Percentiles rank a stretch among this genome's conserved stretches.
These are phyloP conservation scores for Schizophyllum commune DNA, from an alignment of 1,284 basidiomycete genomes.

Conservation along the genomic window DNA sequence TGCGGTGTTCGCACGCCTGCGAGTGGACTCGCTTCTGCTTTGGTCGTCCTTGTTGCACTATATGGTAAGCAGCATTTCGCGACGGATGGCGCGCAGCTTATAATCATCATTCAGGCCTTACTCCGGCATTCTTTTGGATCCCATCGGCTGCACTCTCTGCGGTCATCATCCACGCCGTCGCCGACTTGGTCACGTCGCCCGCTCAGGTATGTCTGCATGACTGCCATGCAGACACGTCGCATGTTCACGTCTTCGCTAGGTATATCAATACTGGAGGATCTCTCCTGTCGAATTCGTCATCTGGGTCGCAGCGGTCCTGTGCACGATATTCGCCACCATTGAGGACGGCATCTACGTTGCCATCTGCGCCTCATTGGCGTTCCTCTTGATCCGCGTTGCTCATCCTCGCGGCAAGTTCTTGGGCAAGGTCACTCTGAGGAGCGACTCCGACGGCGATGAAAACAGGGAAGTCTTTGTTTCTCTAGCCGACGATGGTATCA, in stretches of 20 bases:
- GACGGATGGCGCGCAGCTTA: no score
- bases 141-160: slow-evolving; percentile 78
- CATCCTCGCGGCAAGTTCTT: slow-evolving; percentile 89
- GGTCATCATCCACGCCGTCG: slow-evolving; percentile 94
- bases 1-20: slow-evolving; percentile 93
- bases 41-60: slow-evolving; percentile 89
- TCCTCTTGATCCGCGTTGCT: slow-evolving; percentile 90
- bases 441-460: slow-evolving; percentile 19
- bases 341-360: slow-evolving; percentile 96
- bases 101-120: slow-evolving; percentile 40
- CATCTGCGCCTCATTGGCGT: slow-evolving; percentile 69
- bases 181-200: slow-evolving; percentile 86
- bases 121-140: slow-evolving; percentile 86
- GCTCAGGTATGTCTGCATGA: slow-evolving; percentile 38
- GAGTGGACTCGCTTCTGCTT: slow-evolving; percentile 81
- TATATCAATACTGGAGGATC: slow-evolving; percentile 92
- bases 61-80: slow-evolving; percentile 41
- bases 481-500: slow-evolving; percentile 53
- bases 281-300: slow-evolving; percentile 93
- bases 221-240: neutral
- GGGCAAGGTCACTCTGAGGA: slow-evolving; percentile 54
- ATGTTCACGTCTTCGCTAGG: slow-evolving; percentile 21
- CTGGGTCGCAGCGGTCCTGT: slow-evolving; percentile 82
- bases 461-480: slow-evolving; percentile 81
- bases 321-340: slow-evolving; percentile 79